Conservation (phyloP, 1,284 basidiomycete genomes). For the Cystobasidiaceae sp. region DNA sequence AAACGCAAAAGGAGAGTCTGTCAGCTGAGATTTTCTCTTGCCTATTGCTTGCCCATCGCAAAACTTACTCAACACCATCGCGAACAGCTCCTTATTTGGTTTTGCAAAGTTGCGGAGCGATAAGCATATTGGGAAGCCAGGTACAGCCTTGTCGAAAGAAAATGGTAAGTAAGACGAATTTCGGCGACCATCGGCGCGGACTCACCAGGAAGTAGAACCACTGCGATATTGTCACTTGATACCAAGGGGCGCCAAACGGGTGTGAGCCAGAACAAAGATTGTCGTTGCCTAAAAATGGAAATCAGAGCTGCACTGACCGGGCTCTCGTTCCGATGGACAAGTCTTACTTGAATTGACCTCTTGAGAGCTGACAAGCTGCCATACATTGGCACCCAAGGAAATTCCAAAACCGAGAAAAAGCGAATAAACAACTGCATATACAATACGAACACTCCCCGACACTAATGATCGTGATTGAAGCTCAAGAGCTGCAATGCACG, state of each 20-base stretch:
- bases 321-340: background rate
- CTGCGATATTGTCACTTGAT: conserved; percentile 46
- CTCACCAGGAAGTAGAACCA: conserved; percentile 44
- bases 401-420: conserved; percentile 79
- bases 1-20: no score
- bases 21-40: no score
- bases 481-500: conserved; percentile 65
- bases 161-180: no score
- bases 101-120: conserved; percentile 70
- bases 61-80: conserved; percentile 58
- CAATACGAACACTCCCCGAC: conserved; percentile 75
- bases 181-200: no score
- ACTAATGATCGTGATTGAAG: conserved; percentile 58
- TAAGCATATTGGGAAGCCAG: conserved; percentile 66
- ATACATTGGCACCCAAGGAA: conserved; percentile 68
- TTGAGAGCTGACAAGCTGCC: conserved; percentile 28
- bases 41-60: no score
- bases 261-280: conserved; percentile 34
- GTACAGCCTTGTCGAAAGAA: conserved; percentile 54
- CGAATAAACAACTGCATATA: conserved; percentile 69
- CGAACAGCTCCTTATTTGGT: conserved; percentile 61
- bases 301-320: background rate
- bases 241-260: conserved; percentile 47
- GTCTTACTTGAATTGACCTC: conserved; percentile 5
- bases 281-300: conserved; percentile 22